Evolutionary conservation across 2,329 filamentous ascomycete species (phyloP).

Genomic region (Botrytis tulipae): DNA sequence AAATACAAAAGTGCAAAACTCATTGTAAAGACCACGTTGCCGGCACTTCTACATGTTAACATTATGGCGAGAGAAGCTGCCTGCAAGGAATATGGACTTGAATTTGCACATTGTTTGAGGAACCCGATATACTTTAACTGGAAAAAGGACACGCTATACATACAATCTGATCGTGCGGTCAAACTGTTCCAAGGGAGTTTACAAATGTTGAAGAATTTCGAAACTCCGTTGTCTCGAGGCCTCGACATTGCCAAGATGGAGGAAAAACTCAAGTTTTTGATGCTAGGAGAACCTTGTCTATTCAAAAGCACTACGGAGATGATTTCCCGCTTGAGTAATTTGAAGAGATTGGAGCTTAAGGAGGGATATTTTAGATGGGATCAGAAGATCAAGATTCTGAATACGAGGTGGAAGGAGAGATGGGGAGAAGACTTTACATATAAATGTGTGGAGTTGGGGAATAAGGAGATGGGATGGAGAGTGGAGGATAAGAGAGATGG

Average conservation of each 20-base stretch:
- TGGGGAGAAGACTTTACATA: background rate
- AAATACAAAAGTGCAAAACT: conserved; percentile 12
- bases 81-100: background rate
- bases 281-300: conserved; percentile 11
- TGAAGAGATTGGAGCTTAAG: conserved; percentile 1
- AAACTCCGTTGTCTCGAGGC: background rate
- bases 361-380: conserved; percentile 4
- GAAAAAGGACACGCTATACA: conserved; percentile 1
- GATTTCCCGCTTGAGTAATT: background rate
- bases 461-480: conserved; percentile 2
- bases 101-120: background rate
- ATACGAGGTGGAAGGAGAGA: conserved; percentile 7
- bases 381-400: conserved; percentile 4
- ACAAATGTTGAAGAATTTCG: background rate
- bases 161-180: background rate
- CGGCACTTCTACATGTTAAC: background rate
- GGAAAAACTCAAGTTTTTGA: conserved; percentile 9
- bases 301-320: conserved; percentile 12
- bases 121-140: conserved; percentile 11
- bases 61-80: background rate
- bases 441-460: background rate
- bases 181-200: background rate
- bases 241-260: conserved; percentile 8
- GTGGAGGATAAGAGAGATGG: background rate
- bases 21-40: background rate